These are phyloP conservation scores for Casuarina cunninghamiana DNA, from an alignment of 306 rosid genomes.

Conservation along the genomic window DNA sequence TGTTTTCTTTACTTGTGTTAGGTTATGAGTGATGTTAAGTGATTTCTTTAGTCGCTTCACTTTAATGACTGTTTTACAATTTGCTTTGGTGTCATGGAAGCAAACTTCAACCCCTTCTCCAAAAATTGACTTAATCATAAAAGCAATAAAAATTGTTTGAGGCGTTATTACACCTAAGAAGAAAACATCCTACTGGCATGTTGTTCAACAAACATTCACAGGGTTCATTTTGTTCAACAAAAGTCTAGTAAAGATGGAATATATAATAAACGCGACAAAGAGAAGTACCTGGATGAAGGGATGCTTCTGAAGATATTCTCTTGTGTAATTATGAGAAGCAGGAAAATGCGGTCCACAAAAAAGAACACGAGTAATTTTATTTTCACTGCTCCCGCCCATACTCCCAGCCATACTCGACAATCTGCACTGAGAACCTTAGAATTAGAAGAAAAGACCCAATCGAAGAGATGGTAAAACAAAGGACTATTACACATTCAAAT, in stretches of 20 bases:
- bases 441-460: background rate
- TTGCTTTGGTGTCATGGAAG: background rate
- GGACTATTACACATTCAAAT: background rate
- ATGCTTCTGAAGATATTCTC: conserved; percentile 57
- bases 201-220: background rate
- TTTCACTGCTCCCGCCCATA: conserved; percentile 25
- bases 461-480: background rate
- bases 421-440: conserved; percentile 7
- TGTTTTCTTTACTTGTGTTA: background rate
- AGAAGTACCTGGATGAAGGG: conserved; percentile 59
- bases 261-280: background rate
- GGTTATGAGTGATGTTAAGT: no score
- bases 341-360: conserved; percentile 73
- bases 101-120: background rate
- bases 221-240: background rate
- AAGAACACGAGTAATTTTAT: conserved; percentile 53
- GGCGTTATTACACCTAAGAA: background rate
- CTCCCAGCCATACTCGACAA: conserved; percentile 33
- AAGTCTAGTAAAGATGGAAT: background rate
- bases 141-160: background rate
- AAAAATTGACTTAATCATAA: background rate
- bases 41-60: background rate
- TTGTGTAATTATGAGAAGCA: conserved; percentile 62
- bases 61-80: background rate
- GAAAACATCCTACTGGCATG: background rate